Evolutionary conservation across 2,329 filamentous ascomycete species (phyloP), one percentile per base, ranked within the genome.

Genomic region (Fusarium pininemorale): DNA sequence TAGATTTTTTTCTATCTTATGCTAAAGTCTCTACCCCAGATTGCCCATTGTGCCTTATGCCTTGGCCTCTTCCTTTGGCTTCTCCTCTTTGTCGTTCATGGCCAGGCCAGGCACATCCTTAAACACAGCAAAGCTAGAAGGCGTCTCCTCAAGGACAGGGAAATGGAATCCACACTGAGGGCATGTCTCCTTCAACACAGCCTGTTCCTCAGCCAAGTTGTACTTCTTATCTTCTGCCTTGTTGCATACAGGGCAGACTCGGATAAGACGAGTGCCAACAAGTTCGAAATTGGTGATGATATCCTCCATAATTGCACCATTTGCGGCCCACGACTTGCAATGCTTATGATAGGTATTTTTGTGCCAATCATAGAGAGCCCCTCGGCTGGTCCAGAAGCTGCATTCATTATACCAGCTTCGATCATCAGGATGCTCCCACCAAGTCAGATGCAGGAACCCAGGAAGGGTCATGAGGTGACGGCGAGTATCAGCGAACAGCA

Each of bases 281-380:
- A 75, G 70, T 48, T 75, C 70, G 15, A 75, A 75, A 35, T 75
- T 75, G 13, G 63, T 75, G 13, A 72, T 70, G 3, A 75, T 75
- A n/a, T 74, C 73, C 15, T 75, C 73, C 70, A 75, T 74, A 5
- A 75, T 75, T 39, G 68, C 73, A 3, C 70, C 70, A 9, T 75
- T 74, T 0, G 58, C 56, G 0, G 73, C 70, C 73, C 70, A 74
- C 2, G 55, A n/a, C 50, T 75, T 75, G 59, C 73, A 75, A 53
- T 72, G 44, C 30, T 75, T 74, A 9, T 74, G 70, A 35, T 75
- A 75, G 3, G 68, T 75, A 18, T 74, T 72, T 30, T 67, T 75
- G n/a, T 75, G 73, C 70, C 73, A 75, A 38, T 72, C 68, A 30
- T 75, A 70, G 2, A 75, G 55, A 0, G 70, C 64, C 0, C 74